Conservation (phyloP, 1,284 basidiomycete genomes). For the Golubevia sp. region DNA sequence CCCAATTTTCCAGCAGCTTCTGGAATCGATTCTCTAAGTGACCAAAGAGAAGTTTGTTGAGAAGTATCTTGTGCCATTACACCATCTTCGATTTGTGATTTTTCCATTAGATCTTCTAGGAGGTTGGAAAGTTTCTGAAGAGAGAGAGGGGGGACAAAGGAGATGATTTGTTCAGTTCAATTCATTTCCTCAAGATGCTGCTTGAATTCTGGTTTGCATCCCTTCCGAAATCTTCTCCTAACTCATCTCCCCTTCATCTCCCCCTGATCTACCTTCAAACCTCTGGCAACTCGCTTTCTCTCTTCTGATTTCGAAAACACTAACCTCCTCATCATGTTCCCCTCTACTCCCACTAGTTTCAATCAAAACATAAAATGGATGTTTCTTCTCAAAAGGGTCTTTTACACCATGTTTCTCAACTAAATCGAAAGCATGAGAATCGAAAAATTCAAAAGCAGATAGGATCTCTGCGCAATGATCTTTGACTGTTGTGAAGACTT, state of each 20-base stretch:
- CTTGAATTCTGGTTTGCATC: too few relatives aligned
- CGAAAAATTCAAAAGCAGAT: slow-evolving; percentile 96
- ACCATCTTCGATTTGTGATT: slow-evolving; percentile 81
- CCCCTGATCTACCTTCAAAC: too few relatives aligned
- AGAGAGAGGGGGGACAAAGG: background rate
- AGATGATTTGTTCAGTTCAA: background rate
- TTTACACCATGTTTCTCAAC: slow-evolving; percentile 64
- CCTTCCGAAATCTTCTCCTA: too few relatives aligned
- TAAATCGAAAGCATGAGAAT: slow-evolving; percentile 83
- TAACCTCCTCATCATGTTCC: slow-evolving; percentile 92
- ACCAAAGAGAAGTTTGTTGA: slow-evolving; percentile 89
- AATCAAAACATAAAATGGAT: slow-evolving; percentile 74
- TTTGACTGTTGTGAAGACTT: slow-evolving; percentile 67
- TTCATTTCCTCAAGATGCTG: too few relatives aligned
- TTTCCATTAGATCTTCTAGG: slow-evolving; percentile 79
- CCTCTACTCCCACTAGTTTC: slow-evolving; percentile 93
- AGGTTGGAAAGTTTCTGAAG: slow-evolving; percentile 81
- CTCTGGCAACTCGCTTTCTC: too few relatives aligned
- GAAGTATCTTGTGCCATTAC: slow-evolving; percentile 89
- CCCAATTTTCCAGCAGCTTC: slow-evolving; percentile 94
- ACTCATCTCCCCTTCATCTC: too few relatives aligned
- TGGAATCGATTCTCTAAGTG: slow-evolving; percentile 88
- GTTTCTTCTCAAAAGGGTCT: slow-evolving; percentile 48
- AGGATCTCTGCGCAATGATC: slow-evolving; percentile 89
- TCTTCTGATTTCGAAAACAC: too few relatives aligned